These are phyloP conservation scores for Colletotrichum scovillei DNA, from an alignment of 2,329 filamentous ascomycete species.

Conservation along the genomic window DNA sequence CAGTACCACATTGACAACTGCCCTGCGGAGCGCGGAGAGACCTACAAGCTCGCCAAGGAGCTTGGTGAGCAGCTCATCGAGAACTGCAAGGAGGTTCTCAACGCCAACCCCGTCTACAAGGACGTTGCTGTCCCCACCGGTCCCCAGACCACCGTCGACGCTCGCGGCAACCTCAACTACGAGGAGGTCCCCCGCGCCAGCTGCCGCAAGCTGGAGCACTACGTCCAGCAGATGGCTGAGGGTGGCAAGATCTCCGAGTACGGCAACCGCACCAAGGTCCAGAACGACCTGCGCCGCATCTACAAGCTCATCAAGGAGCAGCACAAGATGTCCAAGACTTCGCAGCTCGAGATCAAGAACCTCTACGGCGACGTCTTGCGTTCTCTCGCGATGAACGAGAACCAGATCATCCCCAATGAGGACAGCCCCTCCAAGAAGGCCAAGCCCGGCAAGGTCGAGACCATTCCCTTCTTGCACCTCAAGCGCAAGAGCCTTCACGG, in stretches of 20 bases:
- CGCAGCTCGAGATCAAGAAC: slow-evolving; percentile 95
- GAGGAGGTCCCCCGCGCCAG: slow-evolving; percentile 87
- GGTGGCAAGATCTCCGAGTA: slow-evolving; percentile 99
- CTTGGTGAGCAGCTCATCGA: slow-evolving; percentile 94
- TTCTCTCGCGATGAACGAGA: slow-evolving; percentile 97
- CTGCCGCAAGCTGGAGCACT: slow-evolving; percentile 97
- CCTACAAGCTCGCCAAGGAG: slow-evolving; percentile 96
- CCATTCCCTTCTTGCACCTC: slow-evolving; percentile 96
- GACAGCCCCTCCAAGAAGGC: slow-evolving; percentile 58
- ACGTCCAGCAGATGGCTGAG: slow-evolving; percentile 98
- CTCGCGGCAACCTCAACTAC: slow-evolving; percentile 92
- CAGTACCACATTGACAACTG: slow-evolving; percentile 99
- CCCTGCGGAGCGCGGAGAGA: slow-evolving; percentile 95
- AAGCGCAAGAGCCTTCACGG: slow-evolving; percentile 94
- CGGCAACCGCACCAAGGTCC: slow-evolving; percentile 97
- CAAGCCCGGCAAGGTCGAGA: slow-evolving; percentile 91
- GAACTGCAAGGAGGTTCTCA: slow-evolving; percentile 94
- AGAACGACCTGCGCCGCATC: slow-evolving; percentile 92
- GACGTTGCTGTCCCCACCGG: slow-evolving; percentile 94
- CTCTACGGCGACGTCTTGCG: slow-evolving; percentile 95
- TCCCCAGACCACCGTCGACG: slow-evolving; percentile 91
- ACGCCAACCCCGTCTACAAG: slow-evolving; percentile 90
- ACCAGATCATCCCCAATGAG: slow-evolving; percentile 93
- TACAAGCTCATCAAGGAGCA: slow-evolving; percentile 99
- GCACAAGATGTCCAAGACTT: slow-evolving; percentile 96